Evolutionary conservation across 306 rosid genomes (phyloP), one percentile per base, ranked within the genome.

Genomic region (Gynostemma pentaphyllum): DNA sequence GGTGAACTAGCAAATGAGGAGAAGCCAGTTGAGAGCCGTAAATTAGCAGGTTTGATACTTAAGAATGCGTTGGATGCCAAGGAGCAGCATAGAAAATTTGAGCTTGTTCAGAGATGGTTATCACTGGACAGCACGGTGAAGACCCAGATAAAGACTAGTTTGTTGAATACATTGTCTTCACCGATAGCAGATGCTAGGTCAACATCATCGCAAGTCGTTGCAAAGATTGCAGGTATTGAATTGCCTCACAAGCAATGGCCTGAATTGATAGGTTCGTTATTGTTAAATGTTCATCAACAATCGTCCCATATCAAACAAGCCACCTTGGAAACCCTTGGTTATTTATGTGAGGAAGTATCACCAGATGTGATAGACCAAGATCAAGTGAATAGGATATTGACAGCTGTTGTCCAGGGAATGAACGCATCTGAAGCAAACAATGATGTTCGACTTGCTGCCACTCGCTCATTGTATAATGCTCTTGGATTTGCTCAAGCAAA

Each of bases 361-460:
- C 88, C 97, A 0, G 97, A 90, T 39, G 85, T 73, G 61, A 77
- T 90, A 63, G 97, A 87, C 7, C 97, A 87, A 79, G 94, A 78
- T 50, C 87, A 90, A 48, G 97, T 87, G 75, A 87, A 90, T 78
- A 86, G 81, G 79, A 90, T 90, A 76, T 92, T 90, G 67, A 87
- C 97, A 11, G 96, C 97, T 26, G 94, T 90, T 34, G 96, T 90
- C 54, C 97, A 90, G 83, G 97, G 97, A 36, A 85, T 90, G 94
- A 87, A 81, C 62, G 75, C 97, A 47, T 48, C 97, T 0, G 97
- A 90, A 75, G 78, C 75, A 66, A 90, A 78, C 80, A 82, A 78
- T 29, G 96, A 85, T 53, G 97, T 90, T 13, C 85, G 90, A 72
- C 96, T 90, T 80, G 95, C 96, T 63, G 96, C 97, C 2, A 76